Evolutionary conservation across 2,329 filamentous ascomycete species (phyloP), one percentile per base, ranked within the genome.

Genomic region (Microcera coccophila): DNA sequence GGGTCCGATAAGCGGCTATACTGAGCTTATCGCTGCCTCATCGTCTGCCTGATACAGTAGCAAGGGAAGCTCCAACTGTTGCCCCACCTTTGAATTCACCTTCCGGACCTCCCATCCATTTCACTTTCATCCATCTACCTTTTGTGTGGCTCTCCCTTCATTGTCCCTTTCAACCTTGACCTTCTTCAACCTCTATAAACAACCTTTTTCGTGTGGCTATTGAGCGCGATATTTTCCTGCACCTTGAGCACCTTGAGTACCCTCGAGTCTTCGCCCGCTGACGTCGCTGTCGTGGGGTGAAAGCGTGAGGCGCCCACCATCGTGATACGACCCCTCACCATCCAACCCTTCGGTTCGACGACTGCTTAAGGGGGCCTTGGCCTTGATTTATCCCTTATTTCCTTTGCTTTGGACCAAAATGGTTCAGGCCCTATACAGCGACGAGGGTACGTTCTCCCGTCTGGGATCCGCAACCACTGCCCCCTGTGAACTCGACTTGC

Each of bases 1-100:
- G 29, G 42, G 46, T 44, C 49, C 51, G 55, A 58, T 58, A 58
- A 58, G 53, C 47, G 36, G 48, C 22, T n/a, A 26, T 32, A 17
- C 8, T 15, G 9, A 32, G 9, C 53, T 60, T 61, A 62, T 62
- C 56, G 50, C 50, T 61, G 53, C 57, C 55, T 60, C 36, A 39
- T 49, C 52, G 54, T 56, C 55, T 60, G 59, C 59, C 58, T 61
- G 57, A 59, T 60, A 52, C 47, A 48, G 58, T 49, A 61, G 54
- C 52, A n/a, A n/a, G n/a, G n/a, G n/a, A 40, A 50, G 47, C 50
- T 54, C 48, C 47, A 42, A 44, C 50, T 45, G 35, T 36, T 55
- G 57, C 60, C 58, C 60, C 60, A 62, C 60, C 47, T 60, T 44
- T 50, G 42, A 50, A 44, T 55, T 54, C 53, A 62, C 52, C 54